Conservation (phyloP, 495 filamentous ascomycete species). For the Cudoniella acicularis region DNA sequence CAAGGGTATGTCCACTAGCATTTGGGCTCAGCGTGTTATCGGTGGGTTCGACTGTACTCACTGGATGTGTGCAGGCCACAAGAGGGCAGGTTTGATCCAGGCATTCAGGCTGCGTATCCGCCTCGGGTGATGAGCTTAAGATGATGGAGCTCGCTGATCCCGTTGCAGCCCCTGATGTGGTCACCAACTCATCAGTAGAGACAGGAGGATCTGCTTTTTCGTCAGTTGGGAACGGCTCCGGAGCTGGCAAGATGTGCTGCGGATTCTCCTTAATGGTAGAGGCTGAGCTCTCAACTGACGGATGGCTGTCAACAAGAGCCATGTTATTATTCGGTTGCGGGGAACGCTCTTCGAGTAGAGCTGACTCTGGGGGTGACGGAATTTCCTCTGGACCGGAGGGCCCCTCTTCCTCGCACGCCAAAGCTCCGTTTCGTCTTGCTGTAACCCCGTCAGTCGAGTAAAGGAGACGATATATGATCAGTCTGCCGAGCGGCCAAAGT, state of each 20-base stretch:
- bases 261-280: conserved; percentile 11
- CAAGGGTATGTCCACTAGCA: conserved; percentile 11
- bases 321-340: conserved; percentile 6
- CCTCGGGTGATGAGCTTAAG: conserved; percentile 4
- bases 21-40: conserved; percentile 9
- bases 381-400: not conserved
- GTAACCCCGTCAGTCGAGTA: too few species aligned
- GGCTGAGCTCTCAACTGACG: conserved; percentile 1
- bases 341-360: conserved; percentile 6
- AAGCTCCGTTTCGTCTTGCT: too few species aligned
- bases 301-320: conserved; percentile 5
- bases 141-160: conserved; percentile 8
- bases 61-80: conserved; percentile 5
- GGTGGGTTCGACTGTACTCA: conserved; percentile 9
- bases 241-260: conserved; percentile 7
- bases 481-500: too few species aligned
- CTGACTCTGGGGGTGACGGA: not conserved
- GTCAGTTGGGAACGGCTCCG: conserved; percentile 4
- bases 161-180: conserved; percentile 5
- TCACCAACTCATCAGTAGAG: conserved; percentile 11
- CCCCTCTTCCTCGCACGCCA: too few species aligned
- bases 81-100: conserved; percentile 10
- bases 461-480: too few species aligned
- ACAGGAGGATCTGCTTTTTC: conserved; percentile 6
- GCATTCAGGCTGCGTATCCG: not conserved